Conservation (phyloP, 2,329 filamentous ascomycete species). For the Alternaria incomplexa region DNA sequence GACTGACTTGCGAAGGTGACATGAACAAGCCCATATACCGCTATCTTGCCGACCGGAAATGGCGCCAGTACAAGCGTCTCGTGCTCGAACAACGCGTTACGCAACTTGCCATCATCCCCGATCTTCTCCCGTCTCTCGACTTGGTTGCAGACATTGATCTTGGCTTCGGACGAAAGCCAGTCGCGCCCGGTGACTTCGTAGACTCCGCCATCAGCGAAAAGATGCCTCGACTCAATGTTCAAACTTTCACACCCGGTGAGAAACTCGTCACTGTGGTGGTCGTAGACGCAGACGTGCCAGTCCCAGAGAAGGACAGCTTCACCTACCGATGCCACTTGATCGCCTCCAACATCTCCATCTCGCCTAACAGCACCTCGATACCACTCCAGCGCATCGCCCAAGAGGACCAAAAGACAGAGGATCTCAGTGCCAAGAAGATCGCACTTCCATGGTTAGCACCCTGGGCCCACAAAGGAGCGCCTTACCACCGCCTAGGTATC, state of each 20-base stretch:
- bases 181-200: conserved; percentile 80
- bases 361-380: conserved; percentile 55
- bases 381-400: conserved; percentile 40
- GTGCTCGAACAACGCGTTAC: conserved; percentile 83
- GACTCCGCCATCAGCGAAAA: conserved; percentile 75
- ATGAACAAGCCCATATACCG: conserved; percentile 98
- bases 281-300: conserved; percentile 88
- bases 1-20: conserved; percentile 67
- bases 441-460: conserved; percentile 83
- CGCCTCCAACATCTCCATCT: conserved; percentile 74
- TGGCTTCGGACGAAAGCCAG: conserved; percentile 73
- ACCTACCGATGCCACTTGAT: conserved; percentile 85
- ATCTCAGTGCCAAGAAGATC: conserved; percentile 62
- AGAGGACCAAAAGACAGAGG: conserved; percentile 50
- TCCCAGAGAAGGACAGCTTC: conserved; percentile 76
- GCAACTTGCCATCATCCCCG: conserved; percentile 86
- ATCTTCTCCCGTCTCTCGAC: conserved; percentile 81
- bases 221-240: conserved; percentile 77
- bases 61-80: conserved; percentile 80
- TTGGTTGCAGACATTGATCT: conserved; percentile 81
- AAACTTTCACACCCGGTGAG: conserved; percentile 81
- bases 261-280: conserved; percentile 85
- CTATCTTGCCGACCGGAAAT: conserved; percentile 83
- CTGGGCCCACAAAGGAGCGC: conserved; percentile 85
- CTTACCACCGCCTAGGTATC: conserved; percentile 87